Evolutionary conservation across 83 land plant species (phyloP), one percentile per base, ranked within the genome.

Genomic region (Diphasiastrum complanatum): DNA sequence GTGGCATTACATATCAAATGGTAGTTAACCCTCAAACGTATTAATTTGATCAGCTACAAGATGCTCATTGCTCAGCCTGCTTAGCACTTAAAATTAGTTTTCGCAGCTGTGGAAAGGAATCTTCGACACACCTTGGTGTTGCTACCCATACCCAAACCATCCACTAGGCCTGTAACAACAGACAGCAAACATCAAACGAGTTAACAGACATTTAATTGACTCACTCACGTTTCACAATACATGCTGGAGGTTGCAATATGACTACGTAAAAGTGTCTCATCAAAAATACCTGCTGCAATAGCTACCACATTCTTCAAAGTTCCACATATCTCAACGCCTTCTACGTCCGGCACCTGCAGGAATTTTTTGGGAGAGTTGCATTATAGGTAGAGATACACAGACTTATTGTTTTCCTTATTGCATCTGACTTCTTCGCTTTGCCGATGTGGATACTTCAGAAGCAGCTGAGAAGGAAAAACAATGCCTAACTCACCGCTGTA

Each of bases 131-230:
- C 96, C 85, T 87, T 91, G 24, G 86, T 91, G 69, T 91, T 91
- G 61, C 76, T 91, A 60, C 97, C 97, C 95, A 87, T 91, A 20
- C 81, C 85, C 75, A 91, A 36, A 29, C 97, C 97, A 80, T 91
- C 95, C 43, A 91, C 95, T 58, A 91, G 65, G 57, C 97, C 93
- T 90, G 80, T 24, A 29, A 14, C 31, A 1, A 59, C 12, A 29
- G 32, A 23, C 29, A 28, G 5, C 10, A 23, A 54, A 54, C 5
- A 4, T 22, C 25, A 6, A 5, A 25, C 5, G n/a, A n/a, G n/a
- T n/a, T n/a, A n/a, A n/a, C n/a, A n/a, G n/a, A n/a, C n/a, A n/a
- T n/a, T n/a, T n/a, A n/a, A n/a, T n/a, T n/a, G n/a, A n/a, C n/a
- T n/a, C n/a, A n/a, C n/a, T n/a, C n/a, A n/a, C n/a, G n/a, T n/a